Conservation (phyloP, 495 filamentous ascomycete species). For the Aspergillus kassunensis region DNA sequence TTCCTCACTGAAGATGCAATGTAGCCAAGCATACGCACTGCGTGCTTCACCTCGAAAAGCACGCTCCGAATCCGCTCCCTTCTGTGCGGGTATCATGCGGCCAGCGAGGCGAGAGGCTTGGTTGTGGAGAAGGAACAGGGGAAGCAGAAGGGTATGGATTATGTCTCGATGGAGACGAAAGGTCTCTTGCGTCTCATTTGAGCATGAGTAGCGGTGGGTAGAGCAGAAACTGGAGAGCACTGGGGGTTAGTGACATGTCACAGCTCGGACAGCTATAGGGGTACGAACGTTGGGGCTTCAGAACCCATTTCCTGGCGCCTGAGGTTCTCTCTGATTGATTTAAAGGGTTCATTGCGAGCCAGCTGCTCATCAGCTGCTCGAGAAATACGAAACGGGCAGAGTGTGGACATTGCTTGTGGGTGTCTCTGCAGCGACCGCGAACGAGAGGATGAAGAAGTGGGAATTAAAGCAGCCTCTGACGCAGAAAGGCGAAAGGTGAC, state of each 20-base stretch:
- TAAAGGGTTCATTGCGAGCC: conserved; percentile 42
- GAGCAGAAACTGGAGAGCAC: conserved; percentile 42
- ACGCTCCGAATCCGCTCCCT: conserved; percentile 52
- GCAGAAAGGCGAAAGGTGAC: neutral
- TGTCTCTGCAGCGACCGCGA: neutral
- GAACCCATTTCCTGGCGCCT: conserved; percentile 39
- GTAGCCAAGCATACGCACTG: conserved; percentile 57
- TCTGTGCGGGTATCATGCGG: conserved; percentile 39
- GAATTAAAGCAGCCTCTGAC: neutral
- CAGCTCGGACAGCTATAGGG: neutral
- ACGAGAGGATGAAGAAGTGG: conserved; percentile 3
- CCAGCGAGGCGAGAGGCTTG: conserved; percentile 49
- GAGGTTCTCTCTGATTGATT: conserved; percentile 39
- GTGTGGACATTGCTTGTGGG: conserved; percentile 26
- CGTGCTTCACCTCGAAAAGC: conserved; percentile 56
- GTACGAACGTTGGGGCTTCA: conserved; percentile 31
- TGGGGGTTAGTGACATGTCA: conserved; percentile 6
- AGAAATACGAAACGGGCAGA: conserved; percentile 47
- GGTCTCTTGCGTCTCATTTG: conserved; percentile 36
- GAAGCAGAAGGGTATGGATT: conserved; percentile 55
- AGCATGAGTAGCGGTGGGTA: conserved; percentile 40
- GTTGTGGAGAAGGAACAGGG: conserved; percentile 53
- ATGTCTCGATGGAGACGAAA: conserved; percentile 60
- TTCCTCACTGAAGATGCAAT: conserved; percentile 55
- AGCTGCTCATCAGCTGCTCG: conserved; percentile 33